phyloP scores from a whole-genome alignment of 345 rosid species.

The Rhizophora mangle region DNA sequence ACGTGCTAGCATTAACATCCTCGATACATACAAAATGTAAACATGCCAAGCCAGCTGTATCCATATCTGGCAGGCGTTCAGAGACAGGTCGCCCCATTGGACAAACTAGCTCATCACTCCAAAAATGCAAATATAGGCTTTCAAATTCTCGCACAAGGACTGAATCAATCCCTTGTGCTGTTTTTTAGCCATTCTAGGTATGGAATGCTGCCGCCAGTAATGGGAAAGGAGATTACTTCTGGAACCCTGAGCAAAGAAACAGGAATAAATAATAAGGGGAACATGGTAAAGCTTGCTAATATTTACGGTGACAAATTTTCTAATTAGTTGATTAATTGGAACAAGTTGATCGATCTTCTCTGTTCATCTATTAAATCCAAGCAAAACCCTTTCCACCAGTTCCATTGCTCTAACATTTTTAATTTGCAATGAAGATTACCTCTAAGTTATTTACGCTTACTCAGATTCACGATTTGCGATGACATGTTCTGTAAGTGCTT shows the following conservation, averaged over 20 bases:
- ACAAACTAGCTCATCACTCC: too few species aligned
- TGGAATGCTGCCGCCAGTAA: constrained; percentile 66
- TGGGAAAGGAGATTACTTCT: constrained; percentile 87
- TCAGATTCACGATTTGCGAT: constrained; percentile 92
- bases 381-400: too few species aligned
- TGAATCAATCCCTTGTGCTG: constrained; percentile 66
- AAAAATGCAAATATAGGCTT: too few species aligned
- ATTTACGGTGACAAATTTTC: background rate
- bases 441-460: constrained; percentile 38
- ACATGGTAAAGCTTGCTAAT: background rate
- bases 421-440: background rate
- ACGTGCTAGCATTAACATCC: too few species aligned
- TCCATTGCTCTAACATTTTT: too few species aligned
- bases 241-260: constrained; percentile 51
- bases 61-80: too few species aligned
- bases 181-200: constrained; percentile 85
- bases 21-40: too few species aligned
- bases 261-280: background rate
- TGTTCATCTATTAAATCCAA: too few species aligned
- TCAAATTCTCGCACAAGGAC: background rate
- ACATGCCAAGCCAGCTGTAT: too few species aligned
- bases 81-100: too few species aligned
- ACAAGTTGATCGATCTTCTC: too few species aligned
- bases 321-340: too few species aligned
- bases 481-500: constrained; percentile 71